A percentile compares a stretch with the other conserved stretches of the same genome.
These are phyloP conservation scores for Porogramme epimiltina DNA, from an alignment of 1,284 basidiomycete species.

Conservation along the genomic window DNA sequence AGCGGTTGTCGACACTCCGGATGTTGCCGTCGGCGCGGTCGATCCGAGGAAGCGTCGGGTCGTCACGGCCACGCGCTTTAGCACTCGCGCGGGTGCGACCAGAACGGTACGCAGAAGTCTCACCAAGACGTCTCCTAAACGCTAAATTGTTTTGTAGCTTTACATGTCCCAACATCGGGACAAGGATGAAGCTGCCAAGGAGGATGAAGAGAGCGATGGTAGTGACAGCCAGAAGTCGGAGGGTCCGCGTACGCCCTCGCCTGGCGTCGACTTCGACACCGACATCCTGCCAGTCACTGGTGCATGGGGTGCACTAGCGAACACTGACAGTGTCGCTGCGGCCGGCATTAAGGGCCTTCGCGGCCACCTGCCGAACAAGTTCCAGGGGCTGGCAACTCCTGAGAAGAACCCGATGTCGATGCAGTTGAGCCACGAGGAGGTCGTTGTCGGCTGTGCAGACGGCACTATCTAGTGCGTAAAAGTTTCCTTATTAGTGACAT, in stretches of 20 bases:
- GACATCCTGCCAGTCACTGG: constrained; percentile 64
- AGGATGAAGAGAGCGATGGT: constrained; percentile 33
- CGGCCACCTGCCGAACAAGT: constrained; percentile 63
- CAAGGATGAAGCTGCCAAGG: constrained; percentile 38
- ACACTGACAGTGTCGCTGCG: constrained; percentile 34
- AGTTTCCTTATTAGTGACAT: constrained; percentile 6
- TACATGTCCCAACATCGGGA: constrained; percentile 79
- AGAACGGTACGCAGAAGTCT: constrained; percentile 55
- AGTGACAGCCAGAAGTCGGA: constrained; percentile 22
- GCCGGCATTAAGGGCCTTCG: constrained; percentile 55
- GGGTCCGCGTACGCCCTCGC: constrained; percentile 25
- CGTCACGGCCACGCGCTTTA: constrained; percentile 84
- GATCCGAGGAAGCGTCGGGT: constrained; percentile 81
- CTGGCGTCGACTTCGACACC: constrained; percentile 57
- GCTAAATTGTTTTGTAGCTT: constrained; percentile 46
- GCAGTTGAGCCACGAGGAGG: constrained; percentile 84
- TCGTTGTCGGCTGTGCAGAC: constrained; percentile 84
- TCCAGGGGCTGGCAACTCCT: constrained; percentile 72
- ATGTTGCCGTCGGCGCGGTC: constrained; percentile 81
- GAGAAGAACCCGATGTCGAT: constrained; percentile 90
- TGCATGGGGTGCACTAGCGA: constrained; percentile 67
- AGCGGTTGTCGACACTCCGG: constrained; percentile 81
- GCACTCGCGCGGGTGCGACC: constrained; percentile 77
- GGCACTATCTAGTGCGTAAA: constrained; percentile 82
- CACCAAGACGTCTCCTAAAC: neutral